These are phyloP conservation scores for Penicillium sp. DNA, from an alignment of 2,329 filamentous ascomycete genomes.

Conservation along the genomic window DNA sequence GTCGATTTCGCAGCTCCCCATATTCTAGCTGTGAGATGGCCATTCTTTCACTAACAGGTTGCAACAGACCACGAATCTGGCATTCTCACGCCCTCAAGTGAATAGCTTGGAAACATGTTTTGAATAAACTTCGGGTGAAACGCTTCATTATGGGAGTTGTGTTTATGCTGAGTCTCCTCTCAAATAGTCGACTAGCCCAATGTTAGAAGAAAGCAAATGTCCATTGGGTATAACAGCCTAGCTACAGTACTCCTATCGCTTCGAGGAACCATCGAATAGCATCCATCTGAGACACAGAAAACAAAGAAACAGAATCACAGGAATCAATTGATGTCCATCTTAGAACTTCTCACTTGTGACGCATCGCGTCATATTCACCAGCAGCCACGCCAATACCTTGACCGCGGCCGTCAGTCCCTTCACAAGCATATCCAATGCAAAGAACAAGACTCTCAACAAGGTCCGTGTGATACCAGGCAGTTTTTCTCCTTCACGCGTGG, in stretches of 20 bases:
- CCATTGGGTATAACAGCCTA: constrained; percentile 6
- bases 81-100: no score
- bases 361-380: constrained; percentile 41
- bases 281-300: background rate
- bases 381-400: constrained; percentile 42
- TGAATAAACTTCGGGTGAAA: no score
- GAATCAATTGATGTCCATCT: constrained; percentile 15
- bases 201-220: background rate
- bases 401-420: constrained; percentile 38
- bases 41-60: no score
- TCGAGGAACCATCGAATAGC: background rate
- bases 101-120: no score
- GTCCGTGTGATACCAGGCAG: constrained; percentile 38
- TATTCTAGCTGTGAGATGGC: no score
- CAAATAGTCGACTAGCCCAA: no score
- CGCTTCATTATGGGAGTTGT: no score
- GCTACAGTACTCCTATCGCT: background rate
- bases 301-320: background rate
- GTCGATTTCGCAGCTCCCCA: no score
- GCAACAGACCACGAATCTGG: no score
- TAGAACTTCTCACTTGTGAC: constrained; percentile 45
- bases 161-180: no score
- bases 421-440: constrained; percentile 38
- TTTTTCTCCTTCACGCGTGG: constrained; percentile 39
- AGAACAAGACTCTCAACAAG: constrained; percentile 39